A percentile compares a stretch with the other conserved stretches of the same genome.
Conservation (phyloP, 352 stramenopile genomes). For the Elongisporangium anandrum region DNA sequence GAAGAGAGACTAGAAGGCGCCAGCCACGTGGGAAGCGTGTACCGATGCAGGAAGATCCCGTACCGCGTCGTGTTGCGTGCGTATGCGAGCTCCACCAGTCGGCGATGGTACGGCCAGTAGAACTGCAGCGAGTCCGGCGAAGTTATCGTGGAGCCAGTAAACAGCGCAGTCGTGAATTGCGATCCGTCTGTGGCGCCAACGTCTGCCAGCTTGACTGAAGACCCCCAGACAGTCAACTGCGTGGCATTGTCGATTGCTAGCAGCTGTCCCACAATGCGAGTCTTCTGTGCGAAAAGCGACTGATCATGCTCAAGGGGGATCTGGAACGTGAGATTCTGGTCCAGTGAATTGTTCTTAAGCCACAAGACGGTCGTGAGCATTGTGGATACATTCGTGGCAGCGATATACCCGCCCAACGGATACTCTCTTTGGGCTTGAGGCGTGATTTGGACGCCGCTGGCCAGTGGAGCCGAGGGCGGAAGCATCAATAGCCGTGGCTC, state of each 20-base stretch:
- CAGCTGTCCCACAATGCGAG: constrained; percentile 33
- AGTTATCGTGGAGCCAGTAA: constrained; percentile 17
- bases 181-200: constrained; percentile 42
- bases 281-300: constrained; percentile 25
- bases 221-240: constrained; percentile 22
- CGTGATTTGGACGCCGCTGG: not conserved
- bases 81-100: constrained; percentile 34
- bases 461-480: constrained; percentile 1
- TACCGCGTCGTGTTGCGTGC: constrained; percentile 49
- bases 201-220: constrained; percentile 16
- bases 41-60: constrained; percentile 44
- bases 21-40: constrained; percentile 30
- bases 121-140: constrained; percentile 36
- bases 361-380: not conserved
- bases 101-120: constrained; percentile 43
- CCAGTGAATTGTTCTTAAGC: not conserved
- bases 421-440: constrained; percentile 8
- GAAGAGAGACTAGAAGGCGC: constrained; percentile 26
- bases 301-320: constrained; percentile 18
- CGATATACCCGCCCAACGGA: constrained; percentile 19
- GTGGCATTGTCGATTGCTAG: constrained; percentile 29
- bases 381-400: constrained; percentile 11
- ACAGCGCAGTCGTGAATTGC: constrained; percentile 48
- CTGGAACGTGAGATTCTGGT: constrained; percentile 12
- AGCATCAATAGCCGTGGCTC: constrained; percentile 33